Evolutionary conservation across 2,329 filamentous ascomycete species (phyloP).

Genomic region (Colletotrichum shisoi): DNA sequence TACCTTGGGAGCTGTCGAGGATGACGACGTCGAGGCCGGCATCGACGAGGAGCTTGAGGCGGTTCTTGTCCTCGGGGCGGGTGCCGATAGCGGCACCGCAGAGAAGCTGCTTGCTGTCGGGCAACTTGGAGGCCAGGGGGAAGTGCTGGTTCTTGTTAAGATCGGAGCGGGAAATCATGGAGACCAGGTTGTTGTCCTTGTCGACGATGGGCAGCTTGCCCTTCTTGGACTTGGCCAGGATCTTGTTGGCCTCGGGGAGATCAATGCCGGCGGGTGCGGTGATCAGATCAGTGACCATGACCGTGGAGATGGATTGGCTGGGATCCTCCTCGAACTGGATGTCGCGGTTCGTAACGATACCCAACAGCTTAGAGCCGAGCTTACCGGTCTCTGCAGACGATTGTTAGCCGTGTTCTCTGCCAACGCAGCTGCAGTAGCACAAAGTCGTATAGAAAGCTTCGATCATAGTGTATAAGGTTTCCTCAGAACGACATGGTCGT

Average conservation of each 20-base stretch:
- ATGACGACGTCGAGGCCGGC: slow-evolving; percentile 95
- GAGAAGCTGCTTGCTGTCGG: slow-evolving; percentile 96
- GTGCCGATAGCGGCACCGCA: slow-evolving; percentile 96
- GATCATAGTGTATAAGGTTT: slow-evolving; percentile 55
- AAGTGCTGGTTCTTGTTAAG: slow-evolving; percentile 99
- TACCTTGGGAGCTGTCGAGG: slow-evolving; percentile 95
- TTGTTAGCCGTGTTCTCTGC: slow-evolving; percentile 49
- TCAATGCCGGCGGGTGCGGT: slow-evolving; percentile 86
- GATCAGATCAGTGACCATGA: slow-evolving; percentile 95
- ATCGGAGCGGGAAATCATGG: slow-evolving; percentile 92
- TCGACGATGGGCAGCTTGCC: slow-evolving; percentile 96
- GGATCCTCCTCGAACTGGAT: slow-evolving; percentile 91
- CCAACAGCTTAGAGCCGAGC: slow-evolving; percentile 92
- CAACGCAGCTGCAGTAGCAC: slow-evolving; percentile 29
- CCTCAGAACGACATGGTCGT: slow-evolving; percentile 81
- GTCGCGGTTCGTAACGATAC: slow-evolving; percentile 97
- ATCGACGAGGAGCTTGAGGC: slow-evolving; percentile 87
- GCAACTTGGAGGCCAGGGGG: slow-evolving; percentile 93
- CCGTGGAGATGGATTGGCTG: slow-evolving; percentile 76
- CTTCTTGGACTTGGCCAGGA: slow-evolving; percentile 95
- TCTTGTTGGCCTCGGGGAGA: slow-evolving; percentile 87
- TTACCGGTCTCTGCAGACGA: slow-evolving; percentile 78
- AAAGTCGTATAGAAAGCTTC: slow-evolving; percentile 23
- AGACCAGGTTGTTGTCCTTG: slow-evolving; percentile 81
- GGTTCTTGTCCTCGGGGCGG: slow-evolving; percentile 87